phyloP scores from a whole-genome alignment of 805 yeast species.

The Saturnispora ahearnii region DNA sequence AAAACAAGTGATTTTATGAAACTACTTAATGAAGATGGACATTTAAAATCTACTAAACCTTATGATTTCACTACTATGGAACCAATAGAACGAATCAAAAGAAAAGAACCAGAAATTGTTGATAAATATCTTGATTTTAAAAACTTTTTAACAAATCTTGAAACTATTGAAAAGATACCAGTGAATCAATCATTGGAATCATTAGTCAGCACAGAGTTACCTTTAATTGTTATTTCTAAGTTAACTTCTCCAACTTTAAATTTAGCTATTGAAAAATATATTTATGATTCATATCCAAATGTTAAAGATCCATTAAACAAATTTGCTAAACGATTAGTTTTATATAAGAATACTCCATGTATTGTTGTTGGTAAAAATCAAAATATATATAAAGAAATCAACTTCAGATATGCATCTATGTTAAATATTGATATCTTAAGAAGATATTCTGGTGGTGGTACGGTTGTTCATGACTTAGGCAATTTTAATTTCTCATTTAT shows the following conservation, averaged over 20 bases:
- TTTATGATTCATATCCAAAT: slow-evolving; percentile 57
- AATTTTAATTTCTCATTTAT: slow-evolving; percentile 81
- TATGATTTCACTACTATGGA: background rate
- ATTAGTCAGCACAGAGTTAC: slow-evolving; percentile 20
- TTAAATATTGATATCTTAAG: slow-evolving; percentile 60
- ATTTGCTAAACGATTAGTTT: slow-evolving; percentile 45
- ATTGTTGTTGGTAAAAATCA: slow-evolving; percentile 96
- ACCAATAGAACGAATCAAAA: background rate
- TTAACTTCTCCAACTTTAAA: slow-evolving; percentile 63
- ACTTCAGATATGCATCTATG: slow-evolving; percentile 43
- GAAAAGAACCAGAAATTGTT: background rate
- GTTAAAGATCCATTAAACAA: slow-evolving; percentile 18
- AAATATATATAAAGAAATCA: slow-evolving; percentile 85
- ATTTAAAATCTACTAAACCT: background rate
- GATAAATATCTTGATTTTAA: background rate
- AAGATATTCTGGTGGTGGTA: slow-evolving; percentile 89
- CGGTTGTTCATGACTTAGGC: slow-evolving; percentile 90
- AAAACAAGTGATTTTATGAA: slow-evolving; percentile 16
- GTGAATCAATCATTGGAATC: slow-evolving; percentile 8
- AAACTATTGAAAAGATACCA: background rate
- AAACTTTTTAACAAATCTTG: background rate
- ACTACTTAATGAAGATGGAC: slow-evolving; percentile 11
- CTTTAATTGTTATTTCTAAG: slow-evolving; percentile 50
- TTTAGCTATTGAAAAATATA: slow-evolving; percentile 71
- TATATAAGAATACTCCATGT: slow-evolving; percentile 74